A percentile compares a stretch with the other conserved stretches of the same genome.
Evolutionary conservation across 2,329 filamentous ascomycete species (phyloP).

Genomic region (Biscogniauxia mediterranea): DNA sequence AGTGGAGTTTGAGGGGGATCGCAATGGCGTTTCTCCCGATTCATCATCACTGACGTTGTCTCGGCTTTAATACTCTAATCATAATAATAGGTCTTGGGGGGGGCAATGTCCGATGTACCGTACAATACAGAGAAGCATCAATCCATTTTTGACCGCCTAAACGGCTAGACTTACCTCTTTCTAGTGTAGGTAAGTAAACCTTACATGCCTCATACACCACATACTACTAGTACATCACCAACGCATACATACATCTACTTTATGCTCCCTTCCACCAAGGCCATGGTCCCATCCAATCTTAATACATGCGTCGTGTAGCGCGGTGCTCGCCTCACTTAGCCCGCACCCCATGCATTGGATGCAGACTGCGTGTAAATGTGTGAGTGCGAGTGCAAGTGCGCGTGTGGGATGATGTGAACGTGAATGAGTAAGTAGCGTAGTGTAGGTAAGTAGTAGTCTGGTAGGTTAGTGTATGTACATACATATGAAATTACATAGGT

Average conservation of each 20-base stretch:
- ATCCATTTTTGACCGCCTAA: neutral
- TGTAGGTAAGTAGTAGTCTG: too few relatives aligned
- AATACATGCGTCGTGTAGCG: neutral
- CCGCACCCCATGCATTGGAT: neutral
- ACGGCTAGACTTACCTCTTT: neutral
- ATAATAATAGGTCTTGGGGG: neutral
- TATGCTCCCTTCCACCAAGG: neutral
- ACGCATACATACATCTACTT: neutral
- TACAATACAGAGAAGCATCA: too few relatives aligned
- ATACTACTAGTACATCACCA: neutral
- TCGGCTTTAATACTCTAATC: neutral
- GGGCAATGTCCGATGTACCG: neutral
- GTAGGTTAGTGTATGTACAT: neutral
- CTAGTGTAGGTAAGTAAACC: neutral
- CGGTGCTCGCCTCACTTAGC: conserved; percentile 1
- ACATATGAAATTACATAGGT: neutral
- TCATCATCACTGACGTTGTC: neutral
- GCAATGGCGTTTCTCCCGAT: neutral
- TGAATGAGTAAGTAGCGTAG: neutral
- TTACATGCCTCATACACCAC: neutral
- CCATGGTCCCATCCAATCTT: neutral
- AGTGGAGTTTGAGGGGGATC: neutral
- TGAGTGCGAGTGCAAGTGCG: neutral
- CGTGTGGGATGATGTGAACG: neutral
- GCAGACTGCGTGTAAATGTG: neutral